Conservation (phyloP, 495 filamentous ascomycete species). For the Daldinia grandis region DNA sequence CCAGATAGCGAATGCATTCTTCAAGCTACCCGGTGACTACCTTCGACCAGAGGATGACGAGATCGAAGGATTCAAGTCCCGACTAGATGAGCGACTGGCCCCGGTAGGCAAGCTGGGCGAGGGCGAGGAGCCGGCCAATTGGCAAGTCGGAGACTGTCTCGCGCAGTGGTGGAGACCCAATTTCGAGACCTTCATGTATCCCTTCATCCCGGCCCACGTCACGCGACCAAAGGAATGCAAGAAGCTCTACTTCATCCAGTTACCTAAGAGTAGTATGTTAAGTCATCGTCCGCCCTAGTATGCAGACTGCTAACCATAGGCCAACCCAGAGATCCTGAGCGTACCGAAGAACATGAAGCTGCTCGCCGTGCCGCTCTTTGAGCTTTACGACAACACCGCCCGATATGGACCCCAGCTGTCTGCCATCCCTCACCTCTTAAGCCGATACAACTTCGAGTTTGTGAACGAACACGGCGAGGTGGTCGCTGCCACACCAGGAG, state of each 20-base stretch:
- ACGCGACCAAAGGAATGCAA: constrained; percentile 99
- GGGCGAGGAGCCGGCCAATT: constrained; percentile 87
- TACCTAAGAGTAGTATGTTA: constrained; percentile 85
- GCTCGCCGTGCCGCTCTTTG: constrained; percentile 93
- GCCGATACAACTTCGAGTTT: constrained; percentile 96
- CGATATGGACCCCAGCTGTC: constrained; percentile 95
- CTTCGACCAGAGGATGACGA: constrained; percentile 90
- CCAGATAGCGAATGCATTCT: constrained; percentile 98
- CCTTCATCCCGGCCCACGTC: constrained; percentile 93
- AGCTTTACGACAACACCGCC: constrained; percentile 96
- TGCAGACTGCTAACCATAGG: constrained; percentile 31
- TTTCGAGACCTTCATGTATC: constrained; percentile 99
- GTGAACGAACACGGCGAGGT: constrained; percentile 94
- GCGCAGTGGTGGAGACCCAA: constrained; percentile 99
- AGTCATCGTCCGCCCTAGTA: background rate
- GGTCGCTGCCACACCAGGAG: constrained; percentile 84
- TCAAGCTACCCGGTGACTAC: constrained; percentile 98
- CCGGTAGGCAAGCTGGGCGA: constrained; percentile 88
- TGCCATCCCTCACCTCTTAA: constrained; percentile 92
- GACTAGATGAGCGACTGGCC: constrained; percentile 90
- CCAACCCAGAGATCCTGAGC: constrained; percentile 80
- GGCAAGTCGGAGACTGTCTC: constrained; percentile 92
- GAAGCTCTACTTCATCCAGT: constrained; percentile 96
- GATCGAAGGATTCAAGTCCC: constrained; percentile 88
- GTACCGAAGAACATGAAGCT: constrained; percentile 99